Base-by-base conservation (phyloP, 1,284 basidiomycete genomes). In the Leccinum griseonigrum region DNA sequence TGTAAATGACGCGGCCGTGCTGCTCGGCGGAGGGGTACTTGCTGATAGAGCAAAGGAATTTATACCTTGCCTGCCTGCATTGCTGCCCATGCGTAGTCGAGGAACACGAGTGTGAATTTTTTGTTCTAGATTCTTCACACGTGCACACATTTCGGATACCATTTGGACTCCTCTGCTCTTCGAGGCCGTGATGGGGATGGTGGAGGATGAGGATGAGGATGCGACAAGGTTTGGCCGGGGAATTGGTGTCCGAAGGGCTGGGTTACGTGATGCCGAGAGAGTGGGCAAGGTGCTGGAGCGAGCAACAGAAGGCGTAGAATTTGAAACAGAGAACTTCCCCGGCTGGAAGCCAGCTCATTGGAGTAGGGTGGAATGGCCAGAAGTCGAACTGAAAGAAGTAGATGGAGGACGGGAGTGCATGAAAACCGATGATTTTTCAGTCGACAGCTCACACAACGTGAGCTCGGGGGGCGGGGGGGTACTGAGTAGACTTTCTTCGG, bases 91-190 rank as follows among this genome's bases (percentile, higher is more conserved):
- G 9, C 91, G 87, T 58, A 92, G 71, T 60, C 90, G 82, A 22
- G 91, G 91, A 58, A 93, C 91, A 53, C 88, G 87, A 51, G 90
- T 91, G 69, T 92, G 90, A 57, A 93, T 90, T 76, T 90, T 91
- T 76, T 91, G 90, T 69, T 93, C 90, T 54, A 93, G 76, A 67
- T 88, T 90, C 69, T 80, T 85, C 43, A 93, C 90, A 58, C 88
- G 83, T 56, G 89, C 90, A 58, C 91, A 84, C 88, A 93, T 91
- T 71, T 93, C 92, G 31, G 90, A 89, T 2, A 93, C 90, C 92
- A 94, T 93, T 69, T 93, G 91, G 10, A 92, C 90, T 32, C 91
- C 91, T 73, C 85, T 90, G 71, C 83, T 91, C 77, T 81, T 89
- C 9, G 89, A 82, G 10, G 82, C 73, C 8, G 81, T 80, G 61